Conservation (phyloP, 2,329 filamentous ascomycete species). For the Microcera coccophila region DNA sequence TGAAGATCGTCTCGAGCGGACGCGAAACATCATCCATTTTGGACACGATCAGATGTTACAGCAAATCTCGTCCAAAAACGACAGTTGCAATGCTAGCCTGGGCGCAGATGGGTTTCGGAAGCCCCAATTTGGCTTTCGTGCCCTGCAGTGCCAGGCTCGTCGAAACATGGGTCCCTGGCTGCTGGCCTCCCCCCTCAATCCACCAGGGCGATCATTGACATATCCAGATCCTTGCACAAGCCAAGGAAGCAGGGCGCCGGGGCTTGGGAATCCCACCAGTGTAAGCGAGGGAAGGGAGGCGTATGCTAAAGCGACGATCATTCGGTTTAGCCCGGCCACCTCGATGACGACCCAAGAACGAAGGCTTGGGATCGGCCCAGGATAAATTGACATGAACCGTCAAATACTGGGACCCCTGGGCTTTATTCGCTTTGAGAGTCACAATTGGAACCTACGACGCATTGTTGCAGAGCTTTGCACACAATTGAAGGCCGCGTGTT, state of each 20-base stretch:
- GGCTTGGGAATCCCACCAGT: constrained; percentile 19
- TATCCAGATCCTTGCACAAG: constrained; percentile 10
- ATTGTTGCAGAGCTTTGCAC: too few relatives aligned
- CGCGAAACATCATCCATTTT: constrained; percentile 4
- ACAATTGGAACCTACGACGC: constrained; percentile 7
- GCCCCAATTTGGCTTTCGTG: not conserved
- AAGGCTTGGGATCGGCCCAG: too few relatives aligned
- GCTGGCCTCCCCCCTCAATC: constrained; percentile 16
- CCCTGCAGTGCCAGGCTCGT: not conserved
- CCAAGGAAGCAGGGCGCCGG: constrained; percentile 9
- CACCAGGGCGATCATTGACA: constrained; percentile 22
- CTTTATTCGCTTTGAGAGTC: constrained; percentile 15
- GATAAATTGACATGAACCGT: too few relatives aligned
- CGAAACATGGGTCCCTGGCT: not conserved
- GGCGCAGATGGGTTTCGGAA: not conserved
- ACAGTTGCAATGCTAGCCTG: not conserved
- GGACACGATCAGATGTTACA: not conserved
- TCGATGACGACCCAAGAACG: constrained; percentile 19
- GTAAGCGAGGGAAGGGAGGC: constrained; percentile 30
- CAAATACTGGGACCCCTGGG: constrained; percentile 16
- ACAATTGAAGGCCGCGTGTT: too few relatives aligned
- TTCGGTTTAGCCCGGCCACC: constrained; percentile 26
- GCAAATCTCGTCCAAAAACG: not conserved
- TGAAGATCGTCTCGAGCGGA: too few relatives aligned
- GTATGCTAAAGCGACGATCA: constrained; percentile 30